Evolutionary conservation across 768 basidiomycete species (phyloP).

Genomic region (Neoboletus subvelutipes): DNA sequence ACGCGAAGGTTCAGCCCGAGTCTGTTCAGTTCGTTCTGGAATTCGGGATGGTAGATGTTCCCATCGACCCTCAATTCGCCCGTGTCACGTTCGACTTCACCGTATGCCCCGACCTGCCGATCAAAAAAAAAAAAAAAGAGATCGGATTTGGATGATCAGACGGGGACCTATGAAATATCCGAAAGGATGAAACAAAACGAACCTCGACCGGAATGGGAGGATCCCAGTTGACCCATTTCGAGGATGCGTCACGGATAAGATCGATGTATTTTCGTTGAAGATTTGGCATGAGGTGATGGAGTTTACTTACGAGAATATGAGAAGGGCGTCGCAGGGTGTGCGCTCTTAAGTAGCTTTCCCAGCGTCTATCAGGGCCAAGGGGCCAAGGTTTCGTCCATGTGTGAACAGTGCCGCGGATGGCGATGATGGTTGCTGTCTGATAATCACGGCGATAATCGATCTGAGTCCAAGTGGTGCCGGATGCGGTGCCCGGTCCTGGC

Average conservation of each 20-base stretch:
- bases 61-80: constrained; percentile 33
- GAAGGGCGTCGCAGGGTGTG: background rate
- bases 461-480: too few relatives aligned
- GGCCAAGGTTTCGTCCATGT: too few relatives aligned
- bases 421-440: too few relatives aligned
- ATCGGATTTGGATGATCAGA: background rate
- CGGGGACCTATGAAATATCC: background rate
- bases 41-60: constrained; percentile 31
- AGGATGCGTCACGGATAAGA: constrained; percentile 30
- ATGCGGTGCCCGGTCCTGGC: too few relatives aligned
- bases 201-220: constrained; percentile 36
- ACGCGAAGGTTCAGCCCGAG: constrained; percentile 2
- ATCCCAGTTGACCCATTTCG: constrained; percentile 42
- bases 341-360: constrained; percentile 1
- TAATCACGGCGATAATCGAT: too few relatives aligned
- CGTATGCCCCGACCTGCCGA: constrained; percentile 36
- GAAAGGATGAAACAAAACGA: background rate
- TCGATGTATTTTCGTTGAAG: constrained; percentile 36
- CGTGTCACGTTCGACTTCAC: constrained; percentile 27
- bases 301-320: background rate
- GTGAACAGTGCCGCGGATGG: too few relatives aligned
- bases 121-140: background rate
- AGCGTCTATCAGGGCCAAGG: constrained; percentile 4
- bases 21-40: constrained; percentile 17
- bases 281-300: constrained; percentile 1